These are phyloP conservation scores for Termitomyces sp. DNA, from an alignment of 768 basidiomycete species.

Conservation along the genomic window DNA sequence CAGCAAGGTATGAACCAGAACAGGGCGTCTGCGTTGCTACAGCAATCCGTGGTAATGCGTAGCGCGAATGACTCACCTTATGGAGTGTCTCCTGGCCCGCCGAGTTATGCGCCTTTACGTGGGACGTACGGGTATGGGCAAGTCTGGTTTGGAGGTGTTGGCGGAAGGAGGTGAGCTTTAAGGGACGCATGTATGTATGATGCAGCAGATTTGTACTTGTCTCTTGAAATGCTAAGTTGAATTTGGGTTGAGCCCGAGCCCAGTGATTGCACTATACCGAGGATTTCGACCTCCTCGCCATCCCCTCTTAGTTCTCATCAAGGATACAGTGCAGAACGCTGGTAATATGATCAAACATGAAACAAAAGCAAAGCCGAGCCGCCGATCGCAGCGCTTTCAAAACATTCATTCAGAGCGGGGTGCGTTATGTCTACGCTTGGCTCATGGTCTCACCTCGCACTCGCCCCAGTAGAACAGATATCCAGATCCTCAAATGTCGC, in stretches of 20 bases:
- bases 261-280: neutral
- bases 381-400: neutral
- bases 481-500: neutral
- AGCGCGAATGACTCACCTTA: slow-evolving; percentile 25
- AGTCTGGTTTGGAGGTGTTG: neutral
- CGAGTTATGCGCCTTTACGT: slow-evolving; percentile 13
- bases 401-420: too few species aligned
- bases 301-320: too few species aligned
- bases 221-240: neutral
- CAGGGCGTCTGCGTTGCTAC: neutral
- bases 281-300: neutral
- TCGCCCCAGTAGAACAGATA: neutral
- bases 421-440: neutral
- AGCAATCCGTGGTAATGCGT: slow-evolving; percentile 16
- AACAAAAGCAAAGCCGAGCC: neutral
- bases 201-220: neutral
- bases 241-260: neutral
- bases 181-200: neutral
- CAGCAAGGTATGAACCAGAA: neutral
- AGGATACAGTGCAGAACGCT: too few species aligned
- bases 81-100: slow-evolving; percentile 22
- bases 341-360: neutral
- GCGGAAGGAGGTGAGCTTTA: neutral
- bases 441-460: neutral
- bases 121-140: slow-evolving; percentile 1